Conservation (phyloP, 495 filamentous ascomycete species). For the Astrothelium macrocarpum region DNA sequence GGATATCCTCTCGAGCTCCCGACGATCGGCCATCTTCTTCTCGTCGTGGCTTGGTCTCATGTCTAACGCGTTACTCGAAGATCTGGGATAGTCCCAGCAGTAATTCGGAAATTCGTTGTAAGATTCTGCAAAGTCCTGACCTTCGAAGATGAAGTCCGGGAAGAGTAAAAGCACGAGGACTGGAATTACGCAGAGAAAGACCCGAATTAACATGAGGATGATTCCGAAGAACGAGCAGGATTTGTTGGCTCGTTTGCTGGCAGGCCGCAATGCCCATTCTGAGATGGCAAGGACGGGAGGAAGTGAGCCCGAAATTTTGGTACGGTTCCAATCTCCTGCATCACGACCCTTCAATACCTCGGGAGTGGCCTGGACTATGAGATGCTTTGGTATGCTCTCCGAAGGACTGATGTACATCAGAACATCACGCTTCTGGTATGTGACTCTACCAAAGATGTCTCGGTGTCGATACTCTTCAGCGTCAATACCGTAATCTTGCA, state of each 20-base stretch:
- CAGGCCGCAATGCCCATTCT: slow-evolving; percentile 9
- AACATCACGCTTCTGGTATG: slow-evolving; percentile 8
- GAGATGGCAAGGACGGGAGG: slow-evolving; percentile 1
- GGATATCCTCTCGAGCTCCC: slow-evolving; percentile 3
- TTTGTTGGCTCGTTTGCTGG: background rate
- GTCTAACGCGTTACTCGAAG: slow-evolving; percentile 5
- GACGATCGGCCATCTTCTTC: background rate
- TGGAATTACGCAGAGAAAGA: slow-evolving; percentile 1
- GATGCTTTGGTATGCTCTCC: slow-evolving; percentile 3
- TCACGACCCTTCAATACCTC: background rate
- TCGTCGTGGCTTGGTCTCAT: background rate
- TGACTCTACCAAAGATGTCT: slow-evolving; percentile 9
- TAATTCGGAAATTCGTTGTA: slow-evolving; percentile 8
- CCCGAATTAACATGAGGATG: background rate
- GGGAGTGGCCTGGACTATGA: slow-evolving; percentile 6
- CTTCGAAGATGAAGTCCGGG: slow-evolving; percentile 4
- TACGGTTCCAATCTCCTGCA: slow-evolving; percentile 7
- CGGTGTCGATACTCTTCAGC: slow-evolving; percentile 8
- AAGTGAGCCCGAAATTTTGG: slow-evolving; percentile 3
- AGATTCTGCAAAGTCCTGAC: slow-evolving; percentile 1
- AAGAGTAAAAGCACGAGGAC: slow-evolving; percentile 1
- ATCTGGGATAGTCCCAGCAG: slow-evolving; percentile 8
- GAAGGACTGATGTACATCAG: slow-evolving; percentile 8
- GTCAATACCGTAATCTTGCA: slow-evolving; percentile 4
- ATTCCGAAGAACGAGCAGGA: background rate